Evolutionary conservation across 2,329 filamentous ascomycete species (phyloP).

Genomic region (Beauveria varroae): DNA sequence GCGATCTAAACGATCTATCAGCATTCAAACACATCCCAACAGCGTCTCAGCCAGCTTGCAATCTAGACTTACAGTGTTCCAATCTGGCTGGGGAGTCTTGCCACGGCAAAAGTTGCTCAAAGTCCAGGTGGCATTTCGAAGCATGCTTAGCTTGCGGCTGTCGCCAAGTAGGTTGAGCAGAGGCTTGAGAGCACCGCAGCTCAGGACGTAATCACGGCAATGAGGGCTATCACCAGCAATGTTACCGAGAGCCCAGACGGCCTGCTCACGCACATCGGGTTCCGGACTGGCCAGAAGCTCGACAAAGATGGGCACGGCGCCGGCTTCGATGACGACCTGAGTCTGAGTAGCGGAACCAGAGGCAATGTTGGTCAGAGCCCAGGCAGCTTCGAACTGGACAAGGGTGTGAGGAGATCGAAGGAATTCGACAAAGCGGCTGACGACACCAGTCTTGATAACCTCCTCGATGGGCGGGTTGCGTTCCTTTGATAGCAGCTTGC

Average conservation of each 20-base stretch:
- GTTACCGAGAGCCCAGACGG: conserved; percentile 96
- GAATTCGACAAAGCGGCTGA: conserved; percentile 96
- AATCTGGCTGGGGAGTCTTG: conserved; percentile 98
- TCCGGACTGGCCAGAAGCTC: conserved; percentile 93
- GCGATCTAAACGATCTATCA: conserved; percentile 58
- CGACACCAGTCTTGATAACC: conserved; percentile 98
- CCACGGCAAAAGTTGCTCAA: conserved; percentile 99
- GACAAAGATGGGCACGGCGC: conserved; percentile 96
- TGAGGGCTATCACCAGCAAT: conserved; percentile 97
- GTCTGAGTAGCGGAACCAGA: conserved; percentile 96
- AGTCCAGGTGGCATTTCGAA: conserved; percentile 97
- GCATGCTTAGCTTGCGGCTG: conserved; percentile 98
- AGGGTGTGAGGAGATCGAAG: conserved; percentile 94
- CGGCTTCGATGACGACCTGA: conserved; percentile 96
- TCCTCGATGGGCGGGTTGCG: conserved; percentile 98
- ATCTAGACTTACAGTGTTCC: conserved; percentile 69
- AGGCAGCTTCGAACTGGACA: conserved; percentile 97
- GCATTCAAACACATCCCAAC: conserved; percentile 14
- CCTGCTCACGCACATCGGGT: conserved; percentile 95
- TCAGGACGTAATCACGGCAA: conserved; percentile 93
- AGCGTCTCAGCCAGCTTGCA: not conserved
- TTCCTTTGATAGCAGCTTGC: conserved; percentile 96
- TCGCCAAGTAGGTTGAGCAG: conserved; percentile 85
- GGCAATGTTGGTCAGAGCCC: conserved; percentile 98
- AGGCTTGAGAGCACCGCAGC: conserved; percentile 83